Conservation (phyloP, 768 basidiomycete genomes). For the Mycena epipterygia region DNA sequence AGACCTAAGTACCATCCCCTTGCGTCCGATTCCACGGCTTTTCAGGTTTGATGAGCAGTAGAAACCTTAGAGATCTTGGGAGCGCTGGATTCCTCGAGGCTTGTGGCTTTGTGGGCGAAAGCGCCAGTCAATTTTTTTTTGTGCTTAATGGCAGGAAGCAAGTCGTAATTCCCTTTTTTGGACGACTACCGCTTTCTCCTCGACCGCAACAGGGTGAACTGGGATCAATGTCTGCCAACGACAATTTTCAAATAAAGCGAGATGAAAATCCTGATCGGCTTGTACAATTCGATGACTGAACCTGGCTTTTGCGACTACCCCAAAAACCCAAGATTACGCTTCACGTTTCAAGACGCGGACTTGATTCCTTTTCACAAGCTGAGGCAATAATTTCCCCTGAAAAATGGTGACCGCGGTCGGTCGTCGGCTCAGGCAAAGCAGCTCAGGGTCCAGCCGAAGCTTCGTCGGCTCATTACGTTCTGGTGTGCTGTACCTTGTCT, state of each 20-base stretch:
- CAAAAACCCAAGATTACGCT: too few relatives aligned
- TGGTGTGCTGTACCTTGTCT: conserved; percentile 5
- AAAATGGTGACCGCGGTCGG: neutral
- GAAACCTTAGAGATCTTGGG: neutral
- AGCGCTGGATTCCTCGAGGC: neutral
- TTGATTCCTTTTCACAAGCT: too few relatives aligned
- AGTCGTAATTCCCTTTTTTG: neutral
- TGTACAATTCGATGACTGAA: too few relatives aligned
- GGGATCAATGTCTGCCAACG: too few relatives aligned
- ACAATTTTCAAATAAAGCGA: too few relatives aligned
- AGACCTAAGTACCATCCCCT: conserved; percentile 25
- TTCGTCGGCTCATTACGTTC: conserved; percentile 11
- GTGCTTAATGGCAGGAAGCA: too few relatives aligned
- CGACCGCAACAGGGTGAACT: too few relatives aligned
- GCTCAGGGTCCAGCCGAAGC: neutral
- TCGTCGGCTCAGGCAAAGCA: too few relatives aligned
- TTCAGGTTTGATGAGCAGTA: neutral
- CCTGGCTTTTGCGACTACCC: too few relatives aligned
- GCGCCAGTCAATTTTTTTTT: neutral
- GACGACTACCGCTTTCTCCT: neutral
- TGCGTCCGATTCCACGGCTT: conserved; percentile 6
- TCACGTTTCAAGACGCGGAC: too few relatives aligned
- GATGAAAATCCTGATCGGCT: too few relatives aligned
- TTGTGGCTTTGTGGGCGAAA: neutral
- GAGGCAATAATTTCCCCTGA: too few relatives aligned